Evolutionary conservation across 2,329 filamentous ascomycete species (phyloP).

Genomic region (Biscogniauxia marginata): DNA sequence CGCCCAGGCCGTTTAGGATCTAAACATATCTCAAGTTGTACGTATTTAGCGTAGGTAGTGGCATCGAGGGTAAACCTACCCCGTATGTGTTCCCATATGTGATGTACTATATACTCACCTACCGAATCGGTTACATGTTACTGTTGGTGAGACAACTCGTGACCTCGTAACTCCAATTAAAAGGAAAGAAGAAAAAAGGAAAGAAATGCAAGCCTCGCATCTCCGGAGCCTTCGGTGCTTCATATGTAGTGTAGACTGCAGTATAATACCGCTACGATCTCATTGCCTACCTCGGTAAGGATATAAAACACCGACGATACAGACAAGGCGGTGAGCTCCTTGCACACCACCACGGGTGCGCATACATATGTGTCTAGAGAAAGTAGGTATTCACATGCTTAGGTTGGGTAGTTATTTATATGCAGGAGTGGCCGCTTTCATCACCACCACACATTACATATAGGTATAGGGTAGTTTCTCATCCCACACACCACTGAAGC

Average conservation of each 20-base stretch:
- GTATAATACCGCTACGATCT: too few species aligned
- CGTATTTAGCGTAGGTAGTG: not conserved
- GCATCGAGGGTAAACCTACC: not conserved
- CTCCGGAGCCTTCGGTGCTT: not conserved
- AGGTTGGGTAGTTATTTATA: too few species aligned
- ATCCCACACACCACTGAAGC: not conserved
- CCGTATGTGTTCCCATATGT: too few species aligned
- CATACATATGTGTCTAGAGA: too few species aligned
- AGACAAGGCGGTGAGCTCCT: not conserved
- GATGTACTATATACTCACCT: not conserved
- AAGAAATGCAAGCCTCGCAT: not conserved
- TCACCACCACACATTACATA: not conserved
- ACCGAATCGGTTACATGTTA: not conserved
- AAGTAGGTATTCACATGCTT: not conserved
- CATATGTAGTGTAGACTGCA: too few species aligned
- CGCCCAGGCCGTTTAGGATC: too few species aligned
- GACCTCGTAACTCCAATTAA: not conserved
- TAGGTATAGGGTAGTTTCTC: not conserved
- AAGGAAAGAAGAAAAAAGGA: not conserved
- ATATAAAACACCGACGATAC: not conserved
- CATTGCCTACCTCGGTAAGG: not conserved
- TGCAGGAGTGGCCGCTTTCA: not conserved
- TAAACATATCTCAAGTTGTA: not conserved
- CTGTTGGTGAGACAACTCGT: not conserved
- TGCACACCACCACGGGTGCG: too few species aligned